phyloP scores from a whole-genome alignment of 345 rosid genomes.

The Adansonia digitata region DNA sequence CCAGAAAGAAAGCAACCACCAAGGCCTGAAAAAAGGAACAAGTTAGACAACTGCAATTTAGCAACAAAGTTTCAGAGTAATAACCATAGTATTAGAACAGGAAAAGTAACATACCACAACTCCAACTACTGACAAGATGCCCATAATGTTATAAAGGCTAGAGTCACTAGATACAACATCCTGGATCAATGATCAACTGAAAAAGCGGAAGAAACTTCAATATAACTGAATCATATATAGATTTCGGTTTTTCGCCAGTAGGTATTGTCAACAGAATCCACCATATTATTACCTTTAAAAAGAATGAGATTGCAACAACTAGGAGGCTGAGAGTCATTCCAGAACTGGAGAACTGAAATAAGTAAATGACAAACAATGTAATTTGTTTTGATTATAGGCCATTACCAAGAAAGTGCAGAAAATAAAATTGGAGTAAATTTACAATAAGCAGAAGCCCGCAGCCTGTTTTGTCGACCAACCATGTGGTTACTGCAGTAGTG shows the following conservation, averaged over 20 bases:
- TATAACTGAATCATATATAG: not conserved
- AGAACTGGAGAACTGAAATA: conserved; percentile 56
- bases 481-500: conserved; percentile 74
- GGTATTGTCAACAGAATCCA: not conserved
- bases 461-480: conserved; percentile 84
- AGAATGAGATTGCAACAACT: conserved; percentile 73
- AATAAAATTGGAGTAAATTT: conserved; percentile 32
- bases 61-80: conserved; percentile 7
- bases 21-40: conserved; percentile 43
- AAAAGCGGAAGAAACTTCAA: no score
- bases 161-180: conserved; percentile 48
- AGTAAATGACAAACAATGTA: not conserved
- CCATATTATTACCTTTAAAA: conserved; percentile 38
- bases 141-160: conserved; percentile 42
- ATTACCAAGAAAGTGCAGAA: not conserved
- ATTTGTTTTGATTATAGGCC: not conserved
- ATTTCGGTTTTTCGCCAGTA: not conserved
- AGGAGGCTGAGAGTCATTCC: conserved; percentile 80
- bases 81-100: not conserved
- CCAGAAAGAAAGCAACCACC: conserved; percentile 76
- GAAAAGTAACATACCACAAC: conserved; percentile 62
- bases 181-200: conserved; percentile 38
- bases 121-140: conserved; percentile 79
- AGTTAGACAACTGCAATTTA: conserved; percentile 7
- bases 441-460: conserved; percentile 83